Base-by-base conservation (phyloP, 257 asterid species). In the Nicotiana obtusifolia region DNA sequence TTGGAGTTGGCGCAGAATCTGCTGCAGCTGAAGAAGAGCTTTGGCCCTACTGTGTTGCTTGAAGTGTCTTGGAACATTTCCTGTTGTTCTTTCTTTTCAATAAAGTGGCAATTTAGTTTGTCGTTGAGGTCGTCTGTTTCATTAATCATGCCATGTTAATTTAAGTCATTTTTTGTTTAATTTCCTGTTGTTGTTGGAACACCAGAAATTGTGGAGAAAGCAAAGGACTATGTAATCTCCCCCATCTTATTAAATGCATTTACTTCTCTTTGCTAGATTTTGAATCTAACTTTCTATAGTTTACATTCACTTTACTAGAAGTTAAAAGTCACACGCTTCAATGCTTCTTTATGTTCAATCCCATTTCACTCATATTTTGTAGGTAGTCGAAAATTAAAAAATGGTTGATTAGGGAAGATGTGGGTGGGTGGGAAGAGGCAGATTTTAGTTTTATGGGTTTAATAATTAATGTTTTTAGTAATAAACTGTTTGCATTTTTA, bases 11-110 rank as follows among this genome's bases (percentile, higher is more conserved):
- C 44, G 87, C 80, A 44, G 96, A 87, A 82, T 86, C 92, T 20
- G 88, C 87, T 41, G 83, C 85, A 35, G 90, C 83, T 7, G 98
- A 95, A 88, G 98, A 94, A n/a, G 97, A 94, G 59, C 93, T 88
- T 78, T 95, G 97, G 99, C 81, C 97, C 68, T 91, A 91, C 59
- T 90, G 93, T 61, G 85, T 91, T 87, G 97, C 98, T 85, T 90
- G 90, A 93, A 81, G 82, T 57, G 52, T 47, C 57, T 62, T 26
- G 22, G 5, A 44, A 78, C 83, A 60, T 86, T 86, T 59, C 81
- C 81, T 41, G 37, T 35, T 77, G 37, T 35, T 77, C 49, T 59
- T 4, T 15, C 16, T 28, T 19, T 31, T 44, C 5, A 44, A 71
- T 71, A 71, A 71, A 41, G 60, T 41, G 47, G 47, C 47, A 41